These are phyloP conservation scores for Candida chauliodis DNA, from an alignment of 805 yeast species.

Conservation along the genomic window DNA sequence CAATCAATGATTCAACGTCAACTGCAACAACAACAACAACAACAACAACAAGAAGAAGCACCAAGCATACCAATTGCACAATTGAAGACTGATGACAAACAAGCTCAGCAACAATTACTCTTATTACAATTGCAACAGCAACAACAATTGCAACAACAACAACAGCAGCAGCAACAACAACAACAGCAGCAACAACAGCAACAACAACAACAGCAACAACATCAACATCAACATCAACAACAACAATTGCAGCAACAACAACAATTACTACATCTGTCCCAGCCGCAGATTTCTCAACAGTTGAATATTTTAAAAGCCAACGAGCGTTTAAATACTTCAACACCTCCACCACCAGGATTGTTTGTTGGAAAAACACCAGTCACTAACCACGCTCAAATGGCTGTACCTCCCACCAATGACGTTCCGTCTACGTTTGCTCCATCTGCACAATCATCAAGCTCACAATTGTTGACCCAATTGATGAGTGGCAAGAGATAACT, in stretches of 20 bases:
- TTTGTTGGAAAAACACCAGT: conserved; percentile 25
- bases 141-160: conserved; percentile 27
- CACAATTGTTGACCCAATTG: conserved; percentile 78
- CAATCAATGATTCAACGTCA: conserved; percentile 30
- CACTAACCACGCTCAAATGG: conserved; percentile 11
- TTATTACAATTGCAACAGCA: too few species aligned
- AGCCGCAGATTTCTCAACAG: conserved; percentile 16
- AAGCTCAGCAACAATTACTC: too few species aligned
- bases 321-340: conserved; percentile 39
- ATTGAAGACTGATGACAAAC: conserved; percentile 18
- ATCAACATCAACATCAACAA: conserved; percentile 32
- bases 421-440: conserved; percentile 13
- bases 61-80: conserved; percentile 16
- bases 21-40: conserved; percentile 28
- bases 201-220: conserved; percentile 22
- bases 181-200: conserved; percentile 15
- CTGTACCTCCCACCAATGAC: conserved; percentile 7
- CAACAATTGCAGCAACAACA: conserved; percentile 26
- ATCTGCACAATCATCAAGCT: conserved; percentile 48
- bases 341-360: conserved; percentile 77
- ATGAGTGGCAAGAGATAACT: conserved; percentile 67
- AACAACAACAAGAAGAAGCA: conserved; percentile 19
- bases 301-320: conserved; percentile 21
- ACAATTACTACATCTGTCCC: conserved; percentile 26
- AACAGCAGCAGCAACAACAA: conserved; percentile 22